Conservation (phyloP, 83 land plant species). For the Picea abies region DNA sequence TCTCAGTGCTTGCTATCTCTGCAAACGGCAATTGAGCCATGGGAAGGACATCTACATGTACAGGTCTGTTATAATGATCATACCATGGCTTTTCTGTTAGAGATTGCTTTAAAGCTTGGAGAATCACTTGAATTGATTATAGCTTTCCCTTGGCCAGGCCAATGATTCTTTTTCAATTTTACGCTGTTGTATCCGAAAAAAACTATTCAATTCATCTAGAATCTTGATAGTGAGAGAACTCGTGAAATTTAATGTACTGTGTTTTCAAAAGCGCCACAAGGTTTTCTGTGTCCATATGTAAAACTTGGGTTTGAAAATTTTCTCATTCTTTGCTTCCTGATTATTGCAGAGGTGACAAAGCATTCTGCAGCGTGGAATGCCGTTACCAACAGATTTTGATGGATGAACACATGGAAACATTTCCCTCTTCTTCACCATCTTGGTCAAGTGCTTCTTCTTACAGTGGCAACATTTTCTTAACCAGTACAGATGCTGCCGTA, state of each 20-base stretch:
- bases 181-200: no score
- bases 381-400: slow-evolving; percentile 26
- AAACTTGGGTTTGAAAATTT: background rate
- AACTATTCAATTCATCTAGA: no score
- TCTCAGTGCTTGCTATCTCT: background rate
- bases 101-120: no score
- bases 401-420: slow-evolving; percentile 24
- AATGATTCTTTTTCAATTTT: no score
- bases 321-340: background rate
- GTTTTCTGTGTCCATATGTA: background rate
- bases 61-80: background rate
- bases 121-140: background rate
- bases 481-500: no score
- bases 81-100: no score
- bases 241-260: no score
- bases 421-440: background rate
- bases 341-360: slow-evolving; percentile 36
- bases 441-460: background rate
- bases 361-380: slow-evolving; percentile 48
- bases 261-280: no score
- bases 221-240: no score
- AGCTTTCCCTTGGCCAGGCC: no score
- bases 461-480: background rate
- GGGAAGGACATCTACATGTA: slow-evolving; percentile 5
- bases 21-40: background rate